Evolutionary conservation across 768 basidiomycete species (phyloP), one percentile per base, ranked within the genome.

Genomic region (Asterophora parasitica): DNA sequence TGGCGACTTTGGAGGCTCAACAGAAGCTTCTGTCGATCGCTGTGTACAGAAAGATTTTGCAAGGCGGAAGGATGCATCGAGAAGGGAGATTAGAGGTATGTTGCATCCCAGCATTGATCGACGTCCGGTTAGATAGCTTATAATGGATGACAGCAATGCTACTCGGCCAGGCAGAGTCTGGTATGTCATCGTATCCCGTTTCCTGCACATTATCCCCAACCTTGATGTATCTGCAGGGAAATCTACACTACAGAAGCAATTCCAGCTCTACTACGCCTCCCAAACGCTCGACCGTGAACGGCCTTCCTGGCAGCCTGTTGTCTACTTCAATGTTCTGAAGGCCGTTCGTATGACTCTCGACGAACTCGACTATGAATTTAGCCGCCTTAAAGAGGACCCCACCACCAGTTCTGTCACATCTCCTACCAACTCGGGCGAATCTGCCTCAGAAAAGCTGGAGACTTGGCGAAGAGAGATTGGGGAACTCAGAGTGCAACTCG

Each of bases 271-370:
- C 65, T 88, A 89, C 58, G 82, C 87, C 7, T 81, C 85, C 2
- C 73, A 77, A 48, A 70, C 82, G 0, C 76, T 91, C 30, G 85
- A 90, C 36, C 67, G 73, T 42, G 84, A 86, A 66, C 81, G 85
- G 17, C 76, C 81, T 0, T 80, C 79, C 3, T 92, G 90, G 89
- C 76, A 80, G 15, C 81, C 85, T 3, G 81, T 90, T 26, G 82
- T 92, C 26, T 88, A 87, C 66, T 83, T 87, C 71, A 92, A 92
- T 67, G 73, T 91, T 54, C 78, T 92, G 73, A 84, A 82, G 60
- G 88, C 86, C 42, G 69, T 90, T 15, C 81, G 83, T 23, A 82
- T 79, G 67, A 82, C 87, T 39, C 74, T 91, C 43, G 78, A 82
- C 48, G 85, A 87, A 55, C 69, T 89, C 7, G 85, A 88, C 54